Base-by-base conservation (phyloP, 495 filamentous ascomycete genomes). In the Aspergillus saccharolyticus region DNA sequence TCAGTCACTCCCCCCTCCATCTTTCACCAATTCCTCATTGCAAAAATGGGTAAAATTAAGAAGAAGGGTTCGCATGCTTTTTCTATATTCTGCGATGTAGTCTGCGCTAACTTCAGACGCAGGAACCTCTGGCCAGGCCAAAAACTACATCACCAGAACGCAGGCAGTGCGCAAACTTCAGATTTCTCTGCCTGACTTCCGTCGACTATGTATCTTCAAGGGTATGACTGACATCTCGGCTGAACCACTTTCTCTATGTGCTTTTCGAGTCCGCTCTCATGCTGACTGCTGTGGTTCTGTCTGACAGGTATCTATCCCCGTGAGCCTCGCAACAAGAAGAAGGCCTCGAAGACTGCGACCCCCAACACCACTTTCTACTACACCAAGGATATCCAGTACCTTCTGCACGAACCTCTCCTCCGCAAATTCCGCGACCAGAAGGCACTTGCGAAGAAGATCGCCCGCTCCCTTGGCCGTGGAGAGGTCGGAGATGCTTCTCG, bases 121-220 rank as follows among this genome's bases (percentile, higher is more conserved):
- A 90, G 87, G 94, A 66, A 88, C 87, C 66, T 83, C 91, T 68
- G 94, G 94, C 75, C 84, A 88, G 74, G 92, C 94, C 78, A 97
- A 93, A 78, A 97, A 97, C 82, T 98, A 91, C 80, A 93, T 97
- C 61, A 97, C 93, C 47, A 84, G 94, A 72, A 96, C 91, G 3
- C 91, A 96, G 73, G 94, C 95, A 16, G 91, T 97, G 60, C 89
- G 91, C 63, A 97, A 97, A 79, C 87, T 98, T 59, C 94, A 98
- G 75, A 89, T 97, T 70, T 95, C 90, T 61, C 82, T 98, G 52
- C 91, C 91, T 42, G 95, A 98, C 75, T 98, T 98, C 75, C 86
- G 94, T 73, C 87, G 95, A 69, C 82, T 98, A 70, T 98, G 94
- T 74, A 98, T 98, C 66, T 98, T 96, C 84, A 97, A 97, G 77